A percentile compares a stretch with the other conserved stretches of the same genome.
These are phyloP conservation scores for Zopfochytrium polystomum DNA, from an alignment of 371 early-diverging fungal species.

Conservation along the genomic window DNA sequence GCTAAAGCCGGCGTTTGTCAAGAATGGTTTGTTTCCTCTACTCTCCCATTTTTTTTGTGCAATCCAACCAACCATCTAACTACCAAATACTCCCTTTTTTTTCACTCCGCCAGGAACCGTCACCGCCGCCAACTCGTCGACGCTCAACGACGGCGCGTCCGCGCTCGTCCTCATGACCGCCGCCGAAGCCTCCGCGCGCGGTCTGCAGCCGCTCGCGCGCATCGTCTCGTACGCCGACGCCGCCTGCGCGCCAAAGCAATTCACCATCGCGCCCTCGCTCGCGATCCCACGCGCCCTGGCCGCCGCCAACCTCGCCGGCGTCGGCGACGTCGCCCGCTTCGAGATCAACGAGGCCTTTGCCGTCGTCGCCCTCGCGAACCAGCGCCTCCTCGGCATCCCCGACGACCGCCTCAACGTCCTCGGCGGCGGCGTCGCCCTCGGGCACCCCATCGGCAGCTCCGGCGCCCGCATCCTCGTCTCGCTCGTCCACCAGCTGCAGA, in stretches of 20 bases:
- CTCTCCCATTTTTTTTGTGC: background rate
- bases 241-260: slow-evolving; percentile 74
- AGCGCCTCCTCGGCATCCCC: slow-evolving; percentile 70
- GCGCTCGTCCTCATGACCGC: slow-evolving; percentile 84
- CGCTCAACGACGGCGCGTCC: slow-evolving; percentile 93
- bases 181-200: slow-evolving; percentile 67
- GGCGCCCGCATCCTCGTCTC: slow-evolving; percentile 92
- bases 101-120: slow-evolving; percentile 64
- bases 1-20: slow-evolving; percentile 85
- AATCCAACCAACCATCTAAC: no score
- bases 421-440: slow-evolving; percentile 97
- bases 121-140: slow-evolving; percentile 95
- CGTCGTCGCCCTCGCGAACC: slow-evolving; percentile 89
- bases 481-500: slow-evolving; percentile 71
- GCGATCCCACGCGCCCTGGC: slow-evolving; percentile 91
- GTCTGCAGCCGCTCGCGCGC: slow-evolving; percentile 78
- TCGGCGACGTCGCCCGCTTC: slow-evolving; percentile 65
- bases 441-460: slow-evolving; percentile 94
- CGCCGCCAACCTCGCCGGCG: slow-evolving; percentile 58
- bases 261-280: slow-evolving; percentile 90
- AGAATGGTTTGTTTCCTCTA: slow-evolving; percentile 49
- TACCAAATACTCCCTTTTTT: background rate
- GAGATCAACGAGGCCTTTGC: slow-evolving; percentile 99
- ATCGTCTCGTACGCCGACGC: slow-evolving; percentile 75
- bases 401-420: slow-evolving; percentile 82